These are phyloP conservation scores for Fennellomyces sp. DNA, from an alignment of 371 early-diverging fungal genomes.

Conservation along the genomic window DNA sequence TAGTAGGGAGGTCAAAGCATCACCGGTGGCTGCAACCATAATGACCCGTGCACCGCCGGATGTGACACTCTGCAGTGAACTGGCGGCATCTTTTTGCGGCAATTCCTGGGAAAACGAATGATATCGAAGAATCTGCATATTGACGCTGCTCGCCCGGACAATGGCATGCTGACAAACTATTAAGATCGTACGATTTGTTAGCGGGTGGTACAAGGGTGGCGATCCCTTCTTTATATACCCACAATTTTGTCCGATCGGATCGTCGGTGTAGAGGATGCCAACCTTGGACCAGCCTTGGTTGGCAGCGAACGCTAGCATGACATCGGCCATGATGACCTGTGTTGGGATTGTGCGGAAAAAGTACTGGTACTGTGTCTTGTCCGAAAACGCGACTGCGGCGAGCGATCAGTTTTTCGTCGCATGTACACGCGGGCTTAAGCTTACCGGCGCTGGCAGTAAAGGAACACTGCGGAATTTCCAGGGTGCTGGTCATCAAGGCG, in stretches of 20 bases:
- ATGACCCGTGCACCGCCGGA: conserved; percentile 45
- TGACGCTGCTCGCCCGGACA: conserved; percentile 32
- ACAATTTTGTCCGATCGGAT: conserved; percentile 54
- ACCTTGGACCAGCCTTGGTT: conserved; percentile 52
- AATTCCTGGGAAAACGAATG: conserved; percentile 27
- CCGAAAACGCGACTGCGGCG: conserved; percentile 45
- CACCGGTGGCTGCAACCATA: conserved; percentile 38
- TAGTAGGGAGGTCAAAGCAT: conserved; percentile 29
- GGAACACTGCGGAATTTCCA: conserved; percentile 59
- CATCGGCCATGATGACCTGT: conserved; percentile 46
- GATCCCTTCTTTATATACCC: conserved; percentile 1
- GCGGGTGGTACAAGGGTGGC: neutral
- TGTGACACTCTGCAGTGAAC: conserved; percentile 30
- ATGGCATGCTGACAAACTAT: conserved; percentile 47
- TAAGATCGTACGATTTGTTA: neutral
- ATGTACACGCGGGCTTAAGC: neutral
- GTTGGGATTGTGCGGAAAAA: conserved; percentile 62
- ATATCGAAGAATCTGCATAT: conserved; percentile 37
- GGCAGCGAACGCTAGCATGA: conserved; percentile 43
- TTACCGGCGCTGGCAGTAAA: conserved; percentile 52
- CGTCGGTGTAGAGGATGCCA: conserved; percentile 48
- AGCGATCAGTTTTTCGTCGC: neutral
- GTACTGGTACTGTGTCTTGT: conserved; percentile 44
- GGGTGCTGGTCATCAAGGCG: conserved; percentile 56
- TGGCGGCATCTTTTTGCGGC: conserved; percentile 21